Conservation (phyloP, 1,284 basidiomycete genomes). For the Microbotryum silenes-acaulis region DNA sequence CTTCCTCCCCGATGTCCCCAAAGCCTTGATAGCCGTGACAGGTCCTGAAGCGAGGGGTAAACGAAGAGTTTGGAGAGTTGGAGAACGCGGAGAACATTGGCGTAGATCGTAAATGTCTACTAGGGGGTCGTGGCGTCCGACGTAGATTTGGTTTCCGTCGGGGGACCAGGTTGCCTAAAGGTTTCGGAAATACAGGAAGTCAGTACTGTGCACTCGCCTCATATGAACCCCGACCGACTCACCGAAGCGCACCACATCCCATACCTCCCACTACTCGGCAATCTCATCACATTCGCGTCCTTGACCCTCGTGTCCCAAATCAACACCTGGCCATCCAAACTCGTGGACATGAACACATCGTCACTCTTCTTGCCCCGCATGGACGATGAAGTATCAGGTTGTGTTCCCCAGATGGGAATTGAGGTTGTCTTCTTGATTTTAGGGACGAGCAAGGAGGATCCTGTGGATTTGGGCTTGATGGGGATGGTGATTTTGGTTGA, state of each 20-base stretch:
- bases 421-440: no score
- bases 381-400: no score
- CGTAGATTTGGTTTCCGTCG: conserved; percentile 79
- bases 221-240: no score
- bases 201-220: no score
- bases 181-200: background rate
- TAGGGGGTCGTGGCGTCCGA: conserved; percentile 80
- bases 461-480: no score
- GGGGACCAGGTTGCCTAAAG: conserved; percentile 85
- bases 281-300: conserved; percentile 37
- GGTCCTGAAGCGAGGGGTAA: conserved; percentile 81
- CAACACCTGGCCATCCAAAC: conserved; percentile 85
- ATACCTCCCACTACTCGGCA: background rate
- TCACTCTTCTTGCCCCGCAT: no score
- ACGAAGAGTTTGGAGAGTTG: conserved; percentile 53
- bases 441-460: no score
- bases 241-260: background rate
- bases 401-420: no score
- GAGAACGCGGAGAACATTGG: conserved; percentile 48
- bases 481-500: no score
- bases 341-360: conserved; percentile 79
- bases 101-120: conserved; percentile 94
- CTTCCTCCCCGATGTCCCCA: conserved; percentile 75
- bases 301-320: conserved; percentile 79
- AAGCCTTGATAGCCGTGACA: conserved; percentile 78